Evolutionary conservation across 306 rosid species (phyloP).

Genomic region (Abrus pulchellus): DNA sequence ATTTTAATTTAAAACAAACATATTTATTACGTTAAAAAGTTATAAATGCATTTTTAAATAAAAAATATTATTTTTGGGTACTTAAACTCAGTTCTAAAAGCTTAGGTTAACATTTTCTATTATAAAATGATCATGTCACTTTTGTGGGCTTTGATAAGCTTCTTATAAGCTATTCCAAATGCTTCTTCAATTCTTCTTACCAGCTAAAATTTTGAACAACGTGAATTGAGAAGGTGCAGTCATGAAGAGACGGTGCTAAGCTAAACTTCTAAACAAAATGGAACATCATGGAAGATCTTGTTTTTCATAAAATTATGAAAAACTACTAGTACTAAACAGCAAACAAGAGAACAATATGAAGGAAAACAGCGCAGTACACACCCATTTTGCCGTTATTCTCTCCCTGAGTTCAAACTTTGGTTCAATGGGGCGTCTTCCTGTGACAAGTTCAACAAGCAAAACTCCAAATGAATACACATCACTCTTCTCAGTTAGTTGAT

Average conservation of each 20-base stretch:
- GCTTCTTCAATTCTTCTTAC: not conserved
- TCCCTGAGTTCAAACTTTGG: conserved; percentile 80
- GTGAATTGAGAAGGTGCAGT: conserved; percentile 15
- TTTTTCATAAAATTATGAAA: not conserved
- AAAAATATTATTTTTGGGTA: too few species aligned
- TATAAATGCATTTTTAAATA: too few species aligned
- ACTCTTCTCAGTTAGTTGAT: conserved; percentile 95
- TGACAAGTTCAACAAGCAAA: conserved; percentile 86
- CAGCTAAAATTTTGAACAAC: not conserved
- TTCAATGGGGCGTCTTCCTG: conserved; percentile 98
- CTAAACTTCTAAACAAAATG: conserved; percentile 7
- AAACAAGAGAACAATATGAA: conserved; percentile 36
- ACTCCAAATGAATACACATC: conserved; percentile 98
- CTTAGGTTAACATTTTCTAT: not conserved
- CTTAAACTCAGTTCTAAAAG: too few species aligned
- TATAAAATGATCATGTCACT: not conserved
- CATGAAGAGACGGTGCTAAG: conserved; percentile 20
- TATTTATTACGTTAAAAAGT: too few species aligned
- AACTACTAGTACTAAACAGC: conserved; percentile 7
- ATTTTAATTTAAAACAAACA: too few species aligned
- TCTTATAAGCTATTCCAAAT: not conserved
- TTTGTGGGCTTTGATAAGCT: not conserved
- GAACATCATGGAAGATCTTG: not conserved
- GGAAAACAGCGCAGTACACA: conserved; percentile 48
- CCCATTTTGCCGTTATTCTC: conserved; percentile 91